A percentile compares a stretch with the other conserved stretches of the same genome.
These are phyloP conservation scores for Cryptomeria japonica DNA, from an alignment of 75 land plant genomes.

Conservation along the genomic window DNA sequence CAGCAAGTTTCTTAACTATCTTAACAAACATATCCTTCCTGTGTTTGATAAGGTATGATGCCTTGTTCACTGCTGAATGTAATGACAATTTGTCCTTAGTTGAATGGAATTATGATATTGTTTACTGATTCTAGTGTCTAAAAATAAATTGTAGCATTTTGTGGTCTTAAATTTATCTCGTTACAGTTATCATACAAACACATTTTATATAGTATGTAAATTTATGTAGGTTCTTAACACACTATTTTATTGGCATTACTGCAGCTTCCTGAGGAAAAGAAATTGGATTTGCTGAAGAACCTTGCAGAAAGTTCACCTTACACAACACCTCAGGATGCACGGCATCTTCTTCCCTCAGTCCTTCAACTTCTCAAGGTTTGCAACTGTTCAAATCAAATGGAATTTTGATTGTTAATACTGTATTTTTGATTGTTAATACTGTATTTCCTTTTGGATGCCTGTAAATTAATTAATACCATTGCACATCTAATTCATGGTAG, in stretches of 20 bases:
- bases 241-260: neutral
- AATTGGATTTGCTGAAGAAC: constrained; percentile 78
- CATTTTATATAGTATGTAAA: neutral
- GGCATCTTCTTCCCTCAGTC: constrained; percentile 83
- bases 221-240: neutral
- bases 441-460: neutral
- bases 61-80: neutral
- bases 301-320: constrained; percentile 91
- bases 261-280: constrained; percentile 90
- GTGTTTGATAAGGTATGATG: constrained; percentile 90
- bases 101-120: neutral
- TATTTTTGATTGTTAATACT: constrained; percentile 4
- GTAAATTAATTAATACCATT: neutral
- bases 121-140: neutral
- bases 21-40: constrained; percentile 85
- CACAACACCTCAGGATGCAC: constrained; percentile 85
- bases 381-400: neutral
- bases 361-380: constrained; percentile 78
- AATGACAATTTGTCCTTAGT: neutral
- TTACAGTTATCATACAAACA: neutral
- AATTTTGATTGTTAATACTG: constrained; percentile 8
- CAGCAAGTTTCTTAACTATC: constrained; percentile 91
- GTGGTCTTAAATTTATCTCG: neutral
- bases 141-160: neutral
- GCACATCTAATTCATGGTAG: neutral